Evolutionary conservation across 805 yeast species (phyloP).

Genomic region (Citeromyces matritensis): DNA sequence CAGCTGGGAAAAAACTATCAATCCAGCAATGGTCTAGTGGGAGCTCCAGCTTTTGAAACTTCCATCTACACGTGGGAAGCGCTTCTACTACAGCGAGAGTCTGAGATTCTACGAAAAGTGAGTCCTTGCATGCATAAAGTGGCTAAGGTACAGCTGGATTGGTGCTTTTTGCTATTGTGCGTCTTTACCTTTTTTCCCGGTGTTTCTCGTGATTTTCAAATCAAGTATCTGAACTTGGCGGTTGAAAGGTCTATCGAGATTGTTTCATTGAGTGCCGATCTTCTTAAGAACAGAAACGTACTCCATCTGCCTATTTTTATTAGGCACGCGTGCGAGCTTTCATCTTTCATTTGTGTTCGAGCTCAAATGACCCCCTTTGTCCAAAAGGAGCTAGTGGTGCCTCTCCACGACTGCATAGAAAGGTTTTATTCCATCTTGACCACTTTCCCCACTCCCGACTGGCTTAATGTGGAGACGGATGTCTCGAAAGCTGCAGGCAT

Average conservation of each 20-base stretch:
- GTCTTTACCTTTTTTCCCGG: slow-evolving; percentile 8
- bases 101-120: too few relatives aligned
- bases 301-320: slow-evolving; percentile 7
- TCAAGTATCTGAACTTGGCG: background rate
- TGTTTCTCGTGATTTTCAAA: slow-evolving; percentile 2
- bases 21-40: too few relatives aligned
- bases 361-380: too few relatives aligned
- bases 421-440: slow-evolving; percentile 4
- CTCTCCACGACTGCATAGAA: slow-evolving; percentile 4
- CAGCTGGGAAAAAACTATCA: slow-evolving; percentile 6
- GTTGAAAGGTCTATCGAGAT: background rate
- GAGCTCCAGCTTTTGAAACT: too few relatives aligned
- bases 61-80: too few relatives aligned
- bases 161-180: slow-evolving; percentile 7
- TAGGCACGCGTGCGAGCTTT: slow-evolving; percentile 10
- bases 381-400: slow-evolving; percentile 1
- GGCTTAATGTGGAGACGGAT: slow-evolving; percentile 2
- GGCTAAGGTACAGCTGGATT: slow-evolving; percentile 1
- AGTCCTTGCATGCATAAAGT: background rate
- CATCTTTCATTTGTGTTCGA: background rate
- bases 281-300: slow-evolving; percentile 3
- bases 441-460: background rate
- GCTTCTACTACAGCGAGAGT: too few relatives aligned
- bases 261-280: slow-evolving; percentile 4
- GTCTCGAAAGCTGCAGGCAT: slow-evolving; percentile 4